Percentiles rank a stretch among this genome's conserved stretches.
phyloP scores from a whole-genome alignment of 805 yeast genomes.

The Candida coquimbonensis region DNA sequence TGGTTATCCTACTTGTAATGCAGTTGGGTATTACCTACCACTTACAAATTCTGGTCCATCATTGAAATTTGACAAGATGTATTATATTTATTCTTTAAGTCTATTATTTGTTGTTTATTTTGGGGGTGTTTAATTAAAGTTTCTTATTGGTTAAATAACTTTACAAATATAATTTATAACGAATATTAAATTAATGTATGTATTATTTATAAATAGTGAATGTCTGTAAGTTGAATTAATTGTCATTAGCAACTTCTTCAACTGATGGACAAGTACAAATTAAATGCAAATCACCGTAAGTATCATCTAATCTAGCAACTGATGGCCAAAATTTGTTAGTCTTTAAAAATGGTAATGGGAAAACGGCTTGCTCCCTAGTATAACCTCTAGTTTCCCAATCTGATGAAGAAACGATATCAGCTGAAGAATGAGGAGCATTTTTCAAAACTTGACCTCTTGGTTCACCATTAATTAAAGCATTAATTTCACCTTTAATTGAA shows the following conservation, averaged over 20 bases:
- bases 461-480: conserved; percentile 58
- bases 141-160: no score
- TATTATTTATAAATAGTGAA: no score
- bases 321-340: conserved; percentile 90
- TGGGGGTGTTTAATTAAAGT: background rate
- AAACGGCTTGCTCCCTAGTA: conserved; percentile 89
- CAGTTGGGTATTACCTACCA: conserved; percentile 25
- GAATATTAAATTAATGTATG: no score
- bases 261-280: conserved; percentile 91
- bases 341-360: conserved; percentile 72
- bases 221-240: no score
- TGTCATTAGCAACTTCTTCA: conserved; percentile 51
- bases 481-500: conserved; percentile 76
- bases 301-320: conserved; percentile 88
- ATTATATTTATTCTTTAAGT: background rate
- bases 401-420: conserved; percentile 58
- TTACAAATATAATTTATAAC: no score
- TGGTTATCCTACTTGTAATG: conserved; percentile 34
- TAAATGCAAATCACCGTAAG: conserved; percentile 88
- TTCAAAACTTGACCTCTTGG: conserved; percentile 65
- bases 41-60: background rate
- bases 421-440: conserved; percentile 87
- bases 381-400: conserved; percentile 88
- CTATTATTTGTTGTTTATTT: background rate
- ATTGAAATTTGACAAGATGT: no score